Percentiles rank a stretch among this genome's conserved stretches.
Conservation (phyloP, 2,329 filamentous ascomycete genomes). For the Furcasterigmium sp. region DNA sequence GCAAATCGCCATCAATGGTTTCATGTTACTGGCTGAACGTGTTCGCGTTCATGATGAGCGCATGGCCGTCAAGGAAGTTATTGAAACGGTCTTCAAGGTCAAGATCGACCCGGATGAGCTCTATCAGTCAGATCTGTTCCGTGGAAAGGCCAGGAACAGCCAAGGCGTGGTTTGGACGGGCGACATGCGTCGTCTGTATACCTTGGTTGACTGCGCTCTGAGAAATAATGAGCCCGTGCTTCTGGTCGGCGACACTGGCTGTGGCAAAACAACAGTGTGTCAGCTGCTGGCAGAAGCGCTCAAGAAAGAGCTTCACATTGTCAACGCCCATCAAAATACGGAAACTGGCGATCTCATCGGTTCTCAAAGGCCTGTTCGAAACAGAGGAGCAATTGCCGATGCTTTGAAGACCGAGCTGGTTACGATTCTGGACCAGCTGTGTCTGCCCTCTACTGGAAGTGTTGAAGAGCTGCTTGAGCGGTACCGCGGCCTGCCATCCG, state of each 20-base stretch:
- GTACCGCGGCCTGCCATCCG: slow-evolving; percentile 49
- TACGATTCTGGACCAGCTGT: slow-evolving; percentile 34
- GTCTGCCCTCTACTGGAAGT: slow-evolving; percentile 33
- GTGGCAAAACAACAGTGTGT: slow-evolving; percentile 94
- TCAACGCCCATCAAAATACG: slow-evolving; percentile 97
- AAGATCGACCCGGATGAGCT: slow-evolving; percentile 68
- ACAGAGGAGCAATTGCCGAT: slow-evolving; percentile 68
- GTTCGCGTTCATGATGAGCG: slow-evolving; percentile 90
- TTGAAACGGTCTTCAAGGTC: slow-evolving; percentile 88
- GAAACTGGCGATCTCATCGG: slow-evolving; percentile 97
- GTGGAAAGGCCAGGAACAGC: slow-evolving; percentile 44
- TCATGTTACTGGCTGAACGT: slow-evolving; percentile 91
- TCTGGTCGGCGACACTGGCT: slow-evolving; percentile 93
- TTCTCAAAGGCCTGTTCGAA: slow-evolving; percentile 85
- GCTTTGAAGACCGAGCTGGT: slow-evolving; percentile 58
- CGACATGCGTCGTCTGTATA: slow-evolving; percentile 87
- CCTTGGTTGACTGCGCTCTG: slow-evolving; percentile 81
- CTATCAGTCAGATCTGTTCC: slow-evolving; percentile 59
- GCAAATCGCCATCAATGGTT: slow-evolving; percentile 85
- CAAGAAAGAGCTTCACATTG: slow-evolving; percentile 71
- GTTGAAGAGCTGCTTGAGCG: slow-evolving; percentile 51
- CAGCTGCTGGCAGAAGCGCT: slow-evolving; percentile 84
- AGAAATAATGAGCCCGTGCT: slow-evolving; percentile 90
- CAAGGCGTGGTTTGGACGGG: slow-evolving; percentile 86
- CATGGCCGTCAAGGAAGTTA: slow-evolving; percentile 74